phyloP scores from a whole-genome alignment of 2,329 filamentous ascomycete species.

The Aphanocladium album region DNA sequence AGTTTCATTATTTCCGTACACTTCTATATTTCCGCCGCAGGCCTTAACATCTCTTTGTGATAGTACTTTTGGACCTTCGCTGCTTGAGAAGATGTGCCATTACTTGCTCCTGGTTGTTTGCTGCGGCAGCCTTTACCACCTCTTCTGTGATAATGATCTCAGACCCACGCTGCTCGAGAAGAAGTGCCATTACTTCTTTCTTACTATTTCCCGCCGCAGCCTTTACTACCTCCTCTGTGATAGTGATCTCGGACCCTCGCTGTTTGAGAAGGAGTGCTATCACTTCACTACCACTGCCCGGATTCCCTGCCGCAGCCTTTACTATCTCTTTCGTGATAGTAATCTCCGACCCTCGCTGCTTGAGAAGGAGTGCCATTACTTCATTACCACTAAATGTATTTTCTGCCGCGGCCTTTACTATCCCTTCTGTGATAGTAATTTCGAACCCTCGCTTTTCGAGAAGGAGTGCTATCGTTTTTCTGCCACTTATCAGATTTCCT shows the following conservation, averaged over 20 bases:
- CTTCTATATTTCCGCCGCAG: too few relatives aligned
- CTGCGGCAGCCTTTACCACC: not conserved
- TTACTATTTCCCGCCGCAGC: constrained; percentile 9
- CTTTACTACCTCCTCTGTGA: constrained; percentile 15
- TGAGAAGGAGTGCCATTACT: too few relatives aligned
- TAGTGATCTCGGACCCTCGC: constrained; percentile 7
- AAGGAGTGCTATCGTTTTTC: not conserved
- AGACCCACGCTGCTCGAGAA: constrained; percentile 13
- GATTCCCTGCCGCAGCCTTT: not conserved
- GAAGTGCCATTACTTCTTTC: constrained; percentile 10
- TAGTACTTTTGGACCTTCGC: not conserved
- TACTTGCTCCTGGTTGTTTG: not conserved
- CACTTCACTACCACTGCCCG: not conserved
- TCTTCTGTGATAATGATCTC: constrained; percentile 12
- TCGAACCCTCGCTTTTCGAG: not conserved
- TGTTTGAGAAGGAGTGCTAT: constrained; percentile 9
- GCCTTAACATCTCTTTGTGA: not conserved
- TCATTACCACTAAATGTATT: not conserved
- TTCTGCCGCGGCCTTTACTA: too few relatives aligned
- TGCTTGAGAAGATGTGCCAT: not conserved
- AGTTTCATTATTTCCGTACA: too few relatives aligned
- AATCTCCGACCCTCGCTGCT: not conserved
- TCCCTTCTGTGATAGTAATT: not conserved
- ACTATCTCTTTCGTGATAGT: not conserved
- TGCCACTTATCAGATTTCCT: not conserved